A percentile compares a stretch with the other conserved stretches of the same genome.
Conservation (phyloP, 2,329 filamentous ascomycete species). For the Leptographium wingfieldii region DNA sequence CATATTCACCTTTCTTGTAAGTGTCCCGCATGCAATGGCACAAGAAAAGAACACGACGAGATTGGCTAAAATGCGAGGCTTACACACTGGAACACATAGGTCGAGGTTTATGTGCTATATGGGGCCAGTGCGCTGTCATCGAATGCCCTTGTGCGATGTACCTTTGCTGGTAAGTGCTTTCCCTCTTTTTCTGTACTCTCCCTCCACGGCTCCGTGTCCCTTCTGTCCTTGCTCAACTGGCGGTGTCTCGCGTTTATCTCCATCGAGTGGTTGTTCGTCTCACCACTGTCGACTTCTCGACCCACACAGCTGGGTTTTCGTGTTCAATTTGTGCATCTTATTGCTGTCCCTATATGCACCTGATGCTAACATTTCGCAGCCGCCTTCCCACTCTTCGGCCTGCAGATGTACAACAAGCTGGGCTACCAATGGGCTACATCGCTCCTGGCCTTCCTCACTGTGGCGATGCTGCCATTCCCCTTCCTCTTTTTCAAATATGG, state of each 20-base stretch:
- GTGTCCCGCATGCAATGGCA: slow-evolving; percentile 15
- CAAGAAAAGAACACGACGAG: neutral
- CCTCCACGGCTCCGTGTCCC: neutral
- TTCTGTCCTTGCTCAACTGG: neutral
- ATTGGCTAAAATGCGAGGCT: slow-evolving; percentile 1
- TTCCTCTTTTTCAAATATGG: slow-evolving; percentile 50
- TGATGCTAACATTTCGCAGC: slow-evolving; percentile 28
- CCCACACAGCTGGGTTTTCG: neutral
- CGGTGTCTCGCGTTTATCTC: neutral
- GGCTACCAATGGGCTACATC: slow-evolving; percentile 59
- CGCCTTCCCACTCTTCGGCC: slow-evolving; percentile 62
- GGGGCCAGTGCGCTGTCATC: slow-evolving; percentile 70
- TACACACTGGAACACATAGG: slow-evolving; percentile 24
- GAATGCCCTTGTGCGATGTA: slow-evolving; percentile 66
- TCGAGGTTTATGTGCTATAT: slow-evolving; percentile 65
- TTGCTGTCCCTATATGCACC: neutral
- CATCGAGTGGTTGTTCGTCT: neutral
- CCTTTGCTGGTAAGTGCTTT: slow-evolving; percentile 49
- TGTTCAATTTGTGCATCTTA: neutral
- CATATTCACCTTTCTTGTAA: slow-evolving; percentile 78
- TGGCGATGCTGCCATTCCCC: slow-evolving; percentile 52
- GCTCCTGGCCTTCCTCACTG: slow-evolving; percentile 46
- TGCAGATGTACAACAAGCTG: slow-evolving; percentile 57
- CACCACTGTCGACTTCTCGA: neutral
- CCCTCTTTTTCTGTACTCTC: neutral